Percentiles rank a stretch among this genome's conserved stretches.
phyloP scores from a whole-genome alignment of 2,329 filamentous ascomycete genomes.

The Fusarium anthophilum region DNA sequence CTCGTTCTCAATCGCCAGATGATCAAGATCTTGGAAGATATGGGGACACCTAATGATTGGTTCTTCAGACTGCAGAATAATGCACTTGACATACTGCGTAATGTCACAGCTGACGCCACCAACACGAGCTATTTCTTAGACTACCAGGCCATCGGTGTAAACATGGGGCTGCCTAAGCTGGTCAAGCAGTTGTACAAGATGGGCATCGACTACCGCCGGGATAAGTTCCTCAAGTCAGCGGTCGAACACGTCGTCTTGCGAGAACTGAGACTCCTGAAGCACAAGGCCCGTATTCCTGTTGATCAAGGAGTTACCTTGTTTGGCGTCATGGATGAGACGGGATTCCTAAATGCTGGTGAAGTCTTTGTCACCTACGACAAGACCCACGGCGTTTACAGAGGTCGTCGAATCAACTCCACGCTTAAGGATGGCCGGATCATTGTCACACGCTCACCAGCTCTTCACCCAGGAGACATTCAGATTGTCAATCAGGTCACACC shows the following conservation, averaged over 20 bases:
- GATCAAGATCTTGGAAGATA: slow-evolving; percentile 88
- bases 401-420: slow-evolving; percentile 40
- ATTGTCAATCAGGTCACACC: slow-evolving; percentile 70
- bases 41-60: slow-evolving; percentile 65
- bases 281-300: slow-evolving; percentile 80
- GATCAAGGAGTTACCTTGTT: slow-evolving; percentile 78
- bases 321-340: slow-evolving; percentile 86
- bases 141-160: slow-evolving; percentile 67
- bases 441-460: slow-evolving; percentile 80
- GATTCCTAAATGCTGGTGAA: slow-evolving; percentile 70
- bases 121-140: slow-evolving; percentile 75
- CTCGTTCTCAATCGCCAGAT: slow-evolving; percentile 81
- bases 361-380: slow-evolving; percentile 71
- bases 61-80: slow-evolving; percentile 72
- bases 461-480: slow-evolving; percentile 86
- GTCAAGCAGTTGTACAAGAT: slow-evolving; percentile 67
- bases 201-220: slow-evolving; percentile 71
- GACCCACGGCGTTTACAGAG: slow-evolving; percentile 24
- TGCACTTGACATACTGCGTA: slow-evolving; percentile 68
- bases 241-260: slow-evolving; percentile 77
- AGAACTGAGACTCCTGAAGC: slow-evolving; percentile 78
- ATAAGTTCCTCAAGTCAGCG: slow-evolving; percentile 74
- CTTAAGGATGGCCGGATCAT: slow-evolving; percentile 59
- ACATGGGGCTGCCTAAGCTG: slow-evolving; percentile 68
- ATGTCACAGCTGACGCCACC: slow-evolving; percentile 64